Conservation (phyloP, 306 rosid species). For the Morella rubra region DNA sequence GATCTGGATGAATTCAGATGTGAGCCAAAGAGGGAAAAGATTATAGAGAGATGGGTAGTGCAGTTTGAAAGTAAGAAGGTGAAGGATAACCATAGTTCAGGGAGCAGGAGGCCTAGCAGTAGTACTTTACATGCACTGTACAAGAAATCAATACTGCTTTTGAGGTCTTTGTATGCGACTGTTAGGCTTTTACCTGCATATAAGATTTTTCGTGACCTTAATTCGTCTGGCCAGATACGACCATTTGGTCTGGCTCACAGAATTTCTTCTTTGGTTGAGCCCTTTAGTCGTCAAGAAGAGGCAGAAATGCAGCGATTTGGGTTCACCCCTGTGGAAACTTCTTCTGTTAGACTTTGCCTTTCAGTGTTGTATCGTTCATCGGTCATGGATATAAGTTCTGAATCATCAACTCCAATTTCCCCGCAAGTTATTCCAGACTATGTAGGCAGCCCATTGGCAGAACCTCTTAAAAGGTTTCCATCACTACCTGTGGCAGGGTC, state of each 20-base stretch:
- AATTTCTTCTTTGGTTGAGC: slow-evolving; percentile 66
- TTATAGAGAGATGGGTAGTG: slow-evolving; percentile 84
- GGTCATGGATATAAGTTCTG: slow-evolving; percentile 49
- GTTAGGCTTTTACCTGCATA: slow-evolving; percentile 79
- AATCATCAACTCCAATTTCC: slow-evolving; percentile 63
- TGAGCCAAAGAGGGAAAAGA: slow-evolving; percentile 56
- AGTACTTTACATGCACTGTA: slow-evolving; percentile 50
- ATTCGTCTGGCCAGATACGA: slow-evolving; percentile 56
- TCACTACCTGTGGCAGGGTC: slow-evolving; percentile 51
- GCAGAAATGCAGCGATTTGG: slow-evolving; percentile 67
- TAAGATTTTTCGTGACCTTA: slow-evolving; percentile 60
- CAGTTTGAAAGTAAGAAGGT: slow-evolving; percentile 61
- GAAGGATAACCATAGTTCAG: slow-evolving; percentile 45
- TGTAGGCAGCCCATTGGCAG: slow-evolving; percentile 81
- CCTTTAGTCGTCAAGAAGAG: slow-evolving; percentile 63
- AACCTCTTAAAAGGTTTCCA: slow-evolving; percentile 60
- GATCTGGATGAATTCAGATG: slow-evolving; percentile 55
- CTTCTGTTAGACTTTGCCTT: slow-evolving; percentile 75
- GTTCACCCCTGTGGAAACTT: slow-evolving; percentile 81
- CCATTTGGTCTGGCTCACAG: slow-evolving; percentile 65
- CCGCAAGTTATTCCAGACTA: slow-evolving; percentile 78
- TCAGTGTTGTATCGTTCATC: slow-evolving; percentile 59
- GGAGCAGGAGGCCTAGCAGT: slow-evolving; percentile 58
- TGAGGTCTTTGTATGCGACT: slow-evolving; percentile 78
- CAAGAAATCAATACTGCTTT: slow-evolving; percentile 63